A percentile compares a stretch with the other conserved stretches of the same genome.
Conservation (phyloP, 371 early-diverging fungal genomes). For the Coemansia sp. region DNA sequence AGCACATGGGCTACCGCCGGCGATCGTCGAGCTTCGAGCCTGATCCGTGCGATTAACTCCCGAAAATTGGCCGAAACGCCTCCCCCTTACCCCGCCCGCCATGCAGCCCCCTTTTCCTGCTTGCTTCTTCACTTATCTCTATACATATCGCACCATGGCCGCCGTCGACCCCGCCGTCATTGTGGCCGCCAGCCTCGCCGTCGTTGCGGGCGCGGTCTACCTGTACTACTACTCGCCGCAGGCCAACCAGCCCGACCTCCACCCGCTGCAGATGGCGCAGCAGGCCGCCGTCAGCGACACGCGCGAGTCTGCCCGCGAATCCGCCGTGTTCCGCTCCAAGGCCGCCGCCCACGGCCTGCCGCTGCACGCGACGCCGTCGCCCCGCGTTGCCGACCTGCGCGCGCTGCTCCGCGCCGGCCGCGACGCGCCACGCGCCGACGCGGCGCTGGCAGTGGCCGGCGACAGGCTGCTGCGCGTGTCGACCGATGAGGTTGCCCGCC, state of each 20-base stretch:
- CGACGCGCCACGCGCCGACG: constrained; percentile 17
- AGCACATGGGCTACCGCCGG: constrained; percentile 23
- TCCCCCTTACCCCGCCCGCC: neutral
- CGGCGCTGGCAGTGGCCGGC: constrained; percentile 15
- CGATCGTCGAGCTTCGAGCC: constrained; percentile 17
- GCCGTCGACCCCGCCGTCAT: constrained; percentile 43
- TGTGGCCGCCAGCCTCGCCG: constrained; percentile 44
- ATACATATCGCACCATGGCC: constrained; percentile 16
- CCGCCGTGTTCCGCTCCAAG: constrained; percentile 70
- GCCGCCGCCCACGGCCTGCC: constrained; percentile 58
- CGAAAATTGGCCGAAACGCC: neutral
- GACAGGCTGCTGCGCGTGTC: constrained; percentile 13
- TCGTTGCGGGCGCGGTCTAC: constrained; percentile 46
- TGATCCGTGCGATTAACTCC: neutral
- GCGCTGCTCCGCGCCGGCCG: constrained; percentile 25
- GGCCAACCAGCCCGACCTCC: constrained; percentile 70
- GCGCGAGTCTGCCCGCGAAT: constrained; percentile 66
- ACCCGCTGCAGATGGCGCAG: constrained; percentile 70
- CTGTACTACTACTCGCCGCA: constrained; percentile 53
- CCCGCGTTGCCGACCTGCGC: constrained; percentile 15
- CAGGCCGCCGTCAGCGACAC: constrained; percentile 66
- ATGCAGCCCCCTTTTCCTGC: neutral
- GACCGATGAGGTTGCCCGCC: constrained; percentile 11
- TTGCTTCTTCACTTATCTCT: constrained; percentile 5
- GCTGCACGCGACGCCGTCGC: constrained; percentile 17